phyloP scores from a whole-genome alignment of 345 rosid genomes.

The Gossypium thurberi region DNA sequence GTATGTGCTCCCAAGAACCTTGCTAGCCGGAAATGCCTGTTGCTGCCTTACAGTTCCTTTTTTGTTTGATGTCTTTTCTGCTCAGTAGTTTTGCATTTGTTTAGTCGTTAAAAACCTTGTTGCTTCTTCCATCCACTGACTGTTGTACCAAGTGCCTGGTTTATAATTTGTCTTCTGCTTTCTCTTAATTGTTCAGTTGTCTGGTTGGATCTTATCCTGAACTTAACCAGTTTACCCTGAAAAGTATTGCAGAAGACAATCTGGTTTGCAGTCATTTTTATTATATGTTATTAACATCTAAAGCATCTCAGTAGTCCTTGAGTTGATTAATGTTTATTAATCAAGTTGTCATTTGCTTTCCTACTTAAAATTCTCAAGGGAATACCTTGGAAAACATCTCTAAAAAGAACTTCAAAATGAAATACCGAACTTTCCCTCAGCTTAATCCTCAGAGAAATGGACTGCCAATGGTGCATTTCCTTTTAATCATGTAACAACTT shows the following conservation, averaged over 20 bases:
- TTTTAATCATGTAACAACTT: not conserved
- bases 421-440: not conserved
- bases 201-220: slow-evolving; percentile 7
- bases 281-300: slow-evolving; percentile 3
- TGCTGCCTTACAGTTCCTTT: slow-evolving; percentile 29
- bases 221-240: slow-evolving; percentile 10
- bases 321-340: not conserved
- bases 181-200: slow-evolving; percentile 7
- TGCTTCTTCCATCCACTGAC: slow-evolving; percentile 25
- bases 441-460: slow-evolving; percentile 1
- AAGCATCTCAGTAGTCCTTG: not conserved
- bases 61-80: slow-evolving; percentile 12
- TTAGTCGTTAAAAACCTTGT: slow-evolving; percentile 26
- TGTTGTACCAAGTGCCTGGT: slow-evolving; percentile 26
- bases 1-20: slow-evolving; percentile 49
- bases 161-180: slow-evolving; percentile 3
- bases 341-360: slow-evolving; percentile 5
- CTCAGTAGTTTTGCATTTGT: slow-evolving; percentile 17
- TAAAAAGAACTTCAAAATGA: not conserved
- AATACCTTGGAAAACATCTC: not conserved
- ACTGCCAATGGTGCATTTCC: not conserved
- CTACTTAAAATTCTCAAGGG: not conserved
- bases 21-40: slow-evolving; percentile 39
- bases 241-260: slow-evolving; percentile 3
- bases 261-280: slow-evolving; percentile 13